Conservation (phyloP, 345 rosid species). For the Linum trigynum region DNA sequence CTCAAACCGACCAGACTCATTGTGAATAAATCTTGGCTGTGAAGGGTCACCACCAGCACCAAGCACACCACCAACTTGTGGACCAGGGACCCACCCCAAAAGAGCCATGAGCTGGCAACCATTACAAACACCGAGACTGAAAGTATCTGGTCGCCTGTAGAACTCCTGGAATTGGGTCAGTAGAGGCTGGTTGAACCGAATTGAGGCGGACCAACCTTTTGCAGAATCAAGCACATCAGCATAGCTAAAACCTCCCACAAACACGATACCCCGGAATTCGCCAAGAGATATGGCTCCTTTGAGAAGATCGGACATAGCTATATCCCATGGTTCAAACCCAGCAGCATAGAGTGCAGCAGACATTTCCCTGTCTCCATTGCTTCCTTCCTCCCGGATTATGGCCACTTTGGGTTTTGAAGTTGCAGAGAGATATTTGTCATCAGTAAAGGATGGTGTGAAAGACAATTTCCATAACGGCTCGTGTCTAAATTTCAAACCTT, state of each 20-base stretch:
- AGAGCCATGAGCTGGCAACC: constrained; percentile 96
- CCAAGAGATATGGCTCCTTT: constrained; percentile 45
- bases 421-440: constrained; percentile 42
- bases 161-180: constrained; percentile 77
- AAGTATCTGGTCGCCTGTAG: constrained; percentile 71
- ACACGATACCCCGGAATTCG: constrained; percentile 71
- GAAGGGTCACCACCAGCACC: constrained; percentile 69
- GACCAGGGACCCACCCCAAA: constrained; percentile 92
- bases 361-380: constrained; percentile 97
- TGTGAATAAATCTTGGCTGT: constrained; percentile 86
- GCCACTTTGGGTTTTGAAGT: constrained; percentile 77
- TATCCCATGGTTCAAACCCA: constrained; percentile 96
- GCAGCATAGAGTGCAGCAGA: constrained; percentile 79
- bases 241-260: constrained; percentile 94
- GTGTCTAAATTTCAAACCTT: constrained; percentile 63
- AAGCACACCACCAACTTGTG: constrained; percentile 73
- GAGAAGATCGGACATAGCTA: constrained; percentile 85
- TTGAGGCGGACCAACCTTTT: constrained; percentile 97
- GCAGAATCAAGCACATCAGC: constrained; percentile 95
- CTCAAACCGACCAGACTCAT: constrained; percentile 85
- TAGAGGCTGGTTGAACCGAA: constrained; percentile 67
- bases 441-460: constrained; percentile 63
- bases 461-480: constrained; percentile 70
- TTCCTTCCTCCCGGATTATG: constrained; percentile 91
- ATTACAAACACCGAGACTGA: constrained; percentile 90